A percentile compares a stretch with the other conserved stretches of the same genome.
Conservation (phyloP, 495 filamentous ascomycete genomes). For the Tuber borchii region DNA sequence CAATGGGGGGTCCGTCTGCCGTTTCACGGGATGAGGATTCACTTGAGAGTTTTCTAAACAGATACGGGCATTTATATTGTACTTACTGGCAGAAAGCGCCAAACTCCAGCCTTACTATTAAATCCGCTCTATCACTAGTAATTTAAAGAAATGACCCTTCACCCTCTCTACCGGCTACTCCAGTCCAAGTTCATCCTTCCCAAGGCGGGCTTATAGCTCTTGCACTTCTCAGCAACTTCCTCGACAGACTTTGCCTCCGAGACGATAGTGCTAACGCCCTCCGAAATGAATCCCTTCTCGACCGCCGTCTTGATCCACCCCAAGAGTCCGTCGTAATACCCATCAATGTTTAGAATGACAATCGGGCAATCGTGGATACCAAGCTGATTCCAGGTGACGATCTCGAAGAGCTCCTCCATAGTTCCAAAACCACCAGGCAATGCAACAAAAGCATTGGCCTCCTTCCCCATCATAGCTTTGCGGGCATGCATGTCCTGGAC, state of each 20-base stretch:
- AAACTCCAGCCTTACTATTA: background rate
- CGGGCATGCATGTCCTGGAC: constrained; percentile 93
- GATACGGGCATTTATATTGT: background rate
- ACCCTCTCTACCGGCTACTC: constrained; percentile 52
- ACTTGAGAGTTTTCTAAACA: background rate
- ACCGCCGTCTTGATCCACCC: constrained; percentile 76
- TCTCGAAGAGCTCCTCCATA: constrained; percentile 93
- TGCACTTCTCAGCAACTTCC: constrained; percentile 63
- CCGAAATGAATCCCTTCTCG: constrained; percentile 64
- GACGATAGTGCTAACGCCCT: constrained; percentile 63
- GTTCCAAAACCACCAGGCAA: constrained; percentile 89
- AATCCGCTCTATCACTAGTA: background rate
- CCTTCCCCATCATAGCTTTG: constrained; percentile 83
- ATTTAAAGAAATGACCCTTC: background rate
- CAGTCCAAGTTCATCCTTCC: constrained; percentile 75
- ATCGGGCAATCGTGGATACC: constrained; percentile 83
- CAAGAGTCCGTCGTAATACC: constrained; percentile 83
- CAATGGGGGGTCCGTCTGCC: background rate
- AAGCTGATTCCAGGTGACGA: constrained; percentile 94
- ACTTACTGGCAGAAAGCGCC: background rate
- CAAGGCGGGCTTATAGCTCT: constrained; percentile 65
- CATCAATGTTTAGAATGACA: constrained; percentile 74
- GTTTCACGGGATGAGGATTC: background rate
- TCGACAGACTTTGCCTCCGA: constrained; percentile 65
- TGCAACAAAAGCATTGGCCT: constrained; percentile 86